Evolutionary conservation across 1,284 basidiomycete species (phyloP).

Genomic region (Cryptococcus sp.): DNA sequence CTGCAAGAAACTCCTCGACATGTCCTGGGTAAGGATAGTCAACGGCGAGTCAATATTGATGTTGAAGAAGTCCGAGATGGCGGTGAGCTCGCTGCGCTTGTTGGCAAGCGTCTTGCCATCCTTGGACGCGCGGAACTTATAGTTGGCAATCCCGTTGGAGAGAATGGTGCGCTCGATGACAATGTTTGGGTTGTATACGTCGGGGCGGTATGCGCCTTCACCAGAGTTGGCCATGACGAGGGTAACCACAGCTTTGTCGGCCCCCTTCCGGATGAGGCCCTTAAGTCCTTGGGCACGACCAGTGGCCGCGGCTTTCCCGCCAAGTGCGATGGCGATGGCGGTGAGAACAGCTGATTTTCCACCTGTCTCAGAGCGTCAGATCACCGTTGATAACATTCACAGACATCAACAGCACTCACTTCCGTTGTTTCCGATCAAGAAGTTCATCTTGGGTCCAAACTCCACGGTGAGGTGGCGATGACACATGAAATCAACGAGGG

Average conservation of each 20-base stretch:
- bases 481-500: conserved; percentile 95
- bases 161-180: conserved; percentile 77
- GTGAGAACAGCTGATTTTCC: conserved; percentile 95
- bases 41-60: conserved; percentile 92
- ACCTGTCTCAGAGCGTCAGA: conserved; percentile 53
- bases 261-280: conserved; percentile 82
- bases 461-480: conserved; percentile 77
- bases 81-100: conserved; percentile 80
- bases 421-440: conserved; percentile 81
- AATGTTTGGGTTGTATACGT: conserved; percentile 80
- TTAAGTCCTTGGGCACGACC: conserved; percentile 84
- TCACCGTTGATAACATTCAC: not conserved
- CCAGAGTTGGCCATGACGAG: conserved; percentile 83
- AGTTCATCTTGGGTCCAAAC: conserved; percentile 90
- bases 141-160: conserved; percentile 68
- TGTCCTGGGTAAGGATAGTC: conserved; percentile 88
- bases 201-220: conserved; percentile 77
- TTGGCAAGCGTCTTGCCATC: conserved; percentile 66
- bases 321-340: conserved; percentile 87
- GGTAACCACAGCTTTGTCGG: conserved; percentile 68
- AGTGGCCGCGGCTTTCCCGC: conserved; percentile 84
- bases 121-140: conserved; percentile 73
- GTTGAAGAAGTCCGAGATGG: conserved; percentile 89
- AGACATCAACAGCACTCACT: conserved; percentile 28
- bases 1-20: conserved; percentile 79